Evolutionary conservation across 2,329 filamentous ascomycete species (phyloP), one percentile per base, ranked within the genome.

Genomic region (Xylariales sp.): DNA sequence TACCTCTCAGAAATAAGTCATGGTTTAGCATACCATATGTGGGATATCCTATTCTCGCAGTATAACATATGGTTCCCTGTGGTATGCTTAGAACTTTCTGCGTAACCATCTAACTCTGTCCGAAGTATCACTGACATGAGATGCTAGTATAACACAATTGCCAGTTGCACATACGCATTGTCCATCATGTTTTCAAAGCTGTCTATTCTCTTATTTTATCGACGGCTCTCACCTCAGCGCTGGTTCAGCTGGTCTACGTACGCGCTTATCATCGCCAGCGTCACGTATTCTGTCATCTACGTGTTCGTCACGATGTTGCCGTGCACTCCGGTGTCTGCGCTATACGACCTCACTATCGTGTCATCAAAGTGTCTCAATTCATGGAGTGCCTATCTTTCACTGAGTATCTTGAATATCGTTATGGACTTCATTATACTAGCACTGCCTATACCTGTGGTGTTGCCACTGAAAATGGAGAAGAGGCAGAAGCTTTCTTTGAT

Each of bases 151-250:
- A 33, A 27, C 10, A 40, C 35, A 12, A 33, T 23, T 18, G 30
- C 30, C 11, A 35, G 30, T 13, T 33, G 37, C 11, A 34, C 31
- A 8, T 40, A 40, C 16, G 23, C 30, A 6, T 10, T 37, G 14
- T 37, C 33, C 21, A 27, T 40, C 14, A 24, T 29, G 15, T 36
- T 37, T 16, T 25, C 38, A 3, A 40, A 40, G 33, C 28, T 40
- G n/a, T 40, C 38, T 4, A 36, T 40, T 10, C 20, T 40, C 6
- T 36, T 40, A 8, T 40, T 40, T 18, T 40, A 40, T 20, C 33
- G 37, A 3, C 24, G 38, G 20, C 29, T 40, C n/a, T 37, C 38
- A 10, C 38, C 38, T 14, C 25, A 37, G 14, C 11, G 3, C 7
- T 40, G 32, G 38, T 40, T 40, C 19, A 33, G 33, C 12, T 29